Base-by-base conservation (phyloP, 805 yeast species). In the Metschnikowia kunwiensis region DNA sequence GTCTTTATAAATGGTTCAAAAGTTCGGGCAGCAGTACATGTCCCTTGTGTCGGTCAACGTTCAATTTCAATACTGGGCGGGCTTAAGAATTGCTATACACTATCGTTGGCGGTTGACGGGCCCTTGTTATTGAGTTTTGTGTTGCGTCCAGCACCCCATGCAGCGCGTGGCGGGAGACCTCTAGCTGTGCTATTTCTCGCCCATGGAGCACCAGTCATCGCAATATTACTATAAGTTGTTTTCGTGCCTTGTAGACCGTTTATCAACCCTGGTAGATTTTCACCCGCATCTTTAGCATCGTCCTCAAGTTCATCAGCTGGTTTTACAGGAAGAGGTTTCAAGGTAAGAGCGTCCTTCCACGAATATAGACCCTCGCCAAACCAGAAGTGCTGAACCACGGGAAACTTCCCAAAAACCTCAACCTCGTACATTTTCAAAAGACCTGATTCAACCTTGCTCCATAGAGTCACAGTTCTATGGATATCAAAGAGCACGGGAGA, bases 401-500 rank as follows among this genome's bases (percentile, higher is more conserved):
- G 98, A 27, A 87, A 69, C 57, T 93, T 93, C 3, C 81, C 78
- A 36, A 93, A 69, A 0, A 93, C 98, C 58, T 93, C 99, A 2
- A 85, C 97, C 37, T 79, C 77, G 63, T 87, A 93, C 99, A 93
- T 93, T 58, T 91, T 93, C 17, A 86, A 61, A 91, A 93, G 85
- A 1, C 99, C 99, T 44, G 85, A 88, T 36, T 86, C 80, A 10
- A 93, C 94, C 58, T 93, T 93, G 9, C 72, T 49, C 99, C 99
- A 93, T 10, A 42, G 38, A 11, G 78, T 73, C 55, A 81, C 87
- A 2, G 89, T 96, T 1, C 89, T 88, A 53, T 89, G 84, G 19
- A 93, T 89, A 60, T 93, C 99, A 58, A 87, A 96, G 27, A 93
- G 64, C 86, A 93, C 87, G 0, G 98, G 98, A 0, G 97, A 88